A percentile compares a stretch with the other conserved stretches of the same genome.
Evolutionary conservation across 1,139 yeast genomes (phyloP).

Genomic region (Candida frijolesensis): DNA sequence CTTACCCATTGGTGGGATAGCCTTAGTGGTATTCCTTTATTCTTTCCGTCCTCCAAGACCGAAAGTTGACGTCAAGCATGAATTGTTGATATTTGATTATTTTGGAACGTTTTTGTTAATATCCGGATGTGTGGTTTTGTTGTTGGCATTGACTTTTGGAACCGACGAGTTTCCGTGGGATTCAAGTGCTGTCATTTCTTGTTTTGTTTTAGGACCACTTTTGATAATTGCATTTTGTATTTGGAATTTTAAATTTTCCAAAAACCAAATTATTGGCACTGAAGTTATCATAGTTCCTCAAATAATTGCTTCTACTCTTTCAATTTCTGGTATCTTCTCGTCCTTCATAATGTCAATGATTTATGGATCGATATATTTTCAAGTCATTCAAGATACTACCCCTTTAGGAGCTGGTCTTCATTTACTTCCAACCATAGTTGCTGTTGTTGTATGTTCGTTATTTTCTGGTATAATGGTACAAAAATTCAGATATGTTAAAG

Average conservation of each 20-base stretch:
- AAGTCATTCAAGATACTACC: conserved; percentile 32
- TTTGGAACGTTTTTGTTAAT: conserved; percentile 49
- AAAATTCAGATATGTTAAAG: conserved; percentile 34
- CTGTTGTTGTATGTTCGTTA: conserved; percentile 35
- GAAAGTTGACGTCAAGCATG: conserved; percentile 24
- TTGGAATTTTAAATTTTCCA: conserved; percentile 31
- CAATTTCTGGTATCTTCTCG: conserved; percentile 24
- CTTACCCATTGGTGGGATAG: conserved; percentile 41
- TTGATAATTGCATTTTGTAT: conserved; percentile 21
- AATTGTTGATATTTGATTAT: conserved; percentile 49
- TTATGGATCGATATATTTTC: conserved; percentile 40
- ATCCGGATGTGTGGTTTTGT: conserved; percentile 46
- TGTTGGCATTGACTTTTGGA: conserved; percentile 42
- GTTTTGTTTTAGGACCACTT: conserved; percentile 48
- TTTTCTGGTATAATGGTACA: conserved; percentile 31
- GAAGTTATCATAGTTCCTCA: conserved; percentile 27
- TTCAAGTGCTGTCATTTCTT: conserved; percentile 47
- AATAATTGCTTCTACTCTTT: conserved; percentile 25
- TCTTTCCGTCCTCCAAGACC: conserved; percentile 39
- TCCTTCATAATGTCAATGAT: conserved; percentile 29
- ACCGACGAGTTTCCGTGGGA: conserved; percentile 54
- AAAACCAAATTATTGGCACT: conserved; percentile 30
- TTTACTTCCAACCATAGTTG: conserved; percentile 38
- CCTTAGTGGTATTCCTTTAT: conserved; percentile 26
- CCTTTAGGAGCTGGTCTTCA: conserved; percentile 44